Evolutionary conservation across 129 eudicot genomes (phyloP), one percentile per base, ranked within the genome.

Genomic region (Artemisia tridentata): DNA sequence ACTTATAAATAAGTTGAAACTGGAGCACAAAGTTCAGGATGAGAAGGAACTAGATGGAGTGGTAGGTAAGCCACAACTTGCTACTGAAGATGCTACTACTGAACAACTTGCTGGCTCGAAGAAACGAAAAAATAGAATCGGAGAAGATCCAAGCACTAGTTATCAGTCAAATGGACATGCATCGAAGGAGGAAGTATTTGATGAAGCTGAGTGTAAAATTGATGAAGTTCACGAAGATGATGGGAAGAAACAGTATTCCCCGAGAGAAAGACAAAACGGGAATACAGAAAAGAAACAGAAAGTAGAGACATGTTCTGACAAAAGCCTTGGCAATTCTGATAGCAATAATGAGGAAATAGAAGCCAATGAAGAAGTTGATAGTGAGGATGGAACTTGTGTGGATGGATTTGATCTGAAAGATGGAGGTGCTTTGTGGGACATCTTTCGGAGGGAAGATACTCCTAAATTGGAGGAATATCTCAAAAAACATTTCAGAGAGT

Each of bases 361-460:
- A 43, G 38, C 45, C 45, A 29, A 5, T 43, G 27, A 21, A 25
- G 59, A 62, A 73, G 63, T 50, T 68, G 69, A 59, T 48, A 10
- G 25, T 11, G 16, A 19, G 58, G 38, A 62, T 70, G 76, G 72
- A 17, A 16, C 17, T 12, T 77, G 71, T 69, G 72, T 47, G 34
- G 71, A 75, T 29, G 75, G 68, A 51, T 71, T 48, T 34, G 69
- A 74, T 67, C 13, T 79, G 45, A 77, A 7, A 51, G 86, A 79
- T 25, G 95, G 83, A 12, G 91, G 91, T 57, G 91, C 96, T 41
- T 6, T 88, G 23, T 88, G 96, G 96, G 88, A 88, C 63, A 88
- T 88, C 27, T 88, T 88, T 52, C 55, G 96, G 81, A 67, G 96
- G 57, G 74, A 88, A 76, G 96, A 88, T 79, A 79, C 85, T 41